These are phyloP conservation scores for Tetraselmis chui DNA, from an alignment of 139 green algal species.

Conservation along the genomic window DNA sequence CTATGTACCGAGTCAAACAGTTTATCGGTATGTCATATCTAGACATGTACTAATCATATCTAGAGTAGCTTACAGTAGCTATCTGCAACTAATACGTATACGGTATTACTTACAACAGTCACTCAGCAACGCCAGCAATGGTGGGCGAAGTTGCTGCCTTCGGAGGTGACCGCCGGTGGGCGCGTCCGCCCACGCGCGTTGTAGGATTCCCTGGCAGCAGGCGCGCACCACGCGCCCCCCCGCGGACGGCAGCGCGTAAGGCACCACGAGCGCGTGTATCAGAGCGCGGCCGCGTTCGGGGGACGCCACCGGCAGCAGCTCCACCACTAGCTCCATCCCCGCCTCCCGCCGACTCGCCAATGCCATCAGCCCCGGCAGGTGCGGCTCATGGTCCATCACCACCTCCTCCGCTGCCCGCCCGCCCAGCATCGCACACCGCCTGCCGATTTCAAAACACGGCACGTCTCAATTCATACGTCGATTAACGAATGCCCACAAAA, in stretches of 20 bases:
- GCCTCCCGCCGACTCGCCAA: neutral
- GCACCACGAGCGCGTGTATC: neutral
- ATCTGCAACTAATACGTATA: no score
- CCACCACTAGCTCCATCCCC: neutral
- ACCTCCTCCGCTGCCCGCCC: neutral
- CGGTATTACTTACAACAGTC: no score
- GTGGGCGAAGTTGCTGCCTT: neutral
- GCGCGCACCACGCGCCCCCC: neutral
- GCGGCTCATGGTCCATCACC: neutral
- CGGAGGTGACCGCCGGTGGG: neutral
- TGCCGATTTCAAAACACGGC: neutral
- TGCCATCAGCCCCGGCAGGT: neutral
- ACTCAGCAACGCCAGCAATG: slow-evolving; percentile 21
- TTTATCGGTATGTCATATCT: no score
- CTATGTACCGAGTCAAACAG: no score
- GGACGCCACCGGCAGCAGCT: neutral
- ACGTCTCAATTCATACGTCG: no score
- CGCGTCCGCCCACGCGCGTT: neutral
- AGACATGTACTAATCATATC: no score
- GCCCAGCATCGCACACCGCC: neutral
- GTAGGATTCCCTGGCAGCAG: neutral
- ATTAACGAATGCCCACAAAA: no score
- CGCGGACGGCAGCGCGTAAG: neutral
- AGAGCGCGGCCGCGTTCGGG: neutral
- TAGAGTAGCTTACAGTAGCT: no score